Evolutionary conservation across 2,329 filamentous ascomycete species (phyloP).

Genomic region (Pseudopyricularia javanii): DNA sequence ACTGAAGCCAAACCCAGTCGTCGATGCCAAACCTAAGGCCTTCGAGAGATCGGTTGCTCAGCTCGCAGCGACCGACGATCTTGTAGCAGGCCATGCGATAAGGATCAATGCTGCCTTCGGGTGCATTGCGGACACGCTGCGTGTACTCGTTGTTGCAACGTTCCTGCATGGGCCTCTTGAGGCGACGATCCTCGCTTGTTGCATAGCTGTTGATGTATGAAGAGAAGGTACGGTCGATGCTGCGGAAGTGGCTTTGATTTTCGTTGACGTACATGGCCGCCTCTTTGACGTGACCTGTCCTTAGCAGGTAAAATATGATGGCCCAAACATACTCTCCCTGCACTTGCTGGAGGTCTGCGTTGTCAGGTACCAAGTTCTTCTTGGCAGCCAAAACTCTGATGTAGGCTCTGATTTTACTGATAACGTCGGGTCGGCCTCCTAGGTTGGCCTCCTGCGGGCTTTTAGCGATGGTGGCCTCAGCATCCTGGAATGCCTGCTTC

Average conservation of each 20-base stretch:
- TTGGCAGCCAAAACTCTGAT: conserved; percentile 68
- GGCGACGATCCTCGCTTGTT: conserved; percentile 59
- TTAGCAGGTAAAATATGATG: conserved; percentile 80
- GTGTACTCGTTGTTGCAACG: conserved; percentile 85
- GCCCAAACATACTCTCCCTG: conserved; percentile 86
- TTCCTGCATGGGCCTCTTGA: conserved; percentile 69
- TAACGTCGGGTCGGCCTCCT: conserved; percentile 74
- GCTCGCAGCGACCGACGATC: conserved; percentile 71
- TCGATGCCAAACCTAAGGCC: conserved; percentile 52
- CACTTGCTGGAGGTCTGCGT: conserved; percentile 66
- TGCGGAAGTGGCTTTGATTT: conserved; percentile 70
- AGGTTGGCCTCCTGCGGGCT: conserved; percentile 82
- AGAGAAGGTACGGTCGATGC: conserved; percentile 81
- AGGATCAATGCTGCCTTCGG: conserved; percentile 79
- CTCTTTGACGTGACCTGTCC: conserved; percentile 73
- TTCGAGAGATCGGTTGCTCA: conserved; percentile 51
- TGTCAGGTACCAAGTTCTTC: conserved; percentile 76
- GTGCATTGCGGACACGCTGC: conserved; percentile 70
- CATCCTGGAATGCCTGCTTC: conserved; percentile 63
- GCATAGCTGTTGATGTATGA: conserved; percentile 81
- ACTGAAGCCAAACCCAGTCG: conserved; percentile 63
- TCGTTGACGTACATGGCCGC: conserved; percentile 76
- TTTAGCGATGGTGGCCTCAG: conserved; percentile 67
- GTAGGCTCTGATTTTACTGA: conserved; percentile 87
- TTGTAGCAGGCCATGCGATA: conserved; percentile 98